A percentile compares a stretch with the other conserved stretches of the same genome.
These are phyloP conservation scores for Chlamydomonas incerta DNA, from an alignment of 139 green algal genomes.

Conservation along the genomic window DNA sequence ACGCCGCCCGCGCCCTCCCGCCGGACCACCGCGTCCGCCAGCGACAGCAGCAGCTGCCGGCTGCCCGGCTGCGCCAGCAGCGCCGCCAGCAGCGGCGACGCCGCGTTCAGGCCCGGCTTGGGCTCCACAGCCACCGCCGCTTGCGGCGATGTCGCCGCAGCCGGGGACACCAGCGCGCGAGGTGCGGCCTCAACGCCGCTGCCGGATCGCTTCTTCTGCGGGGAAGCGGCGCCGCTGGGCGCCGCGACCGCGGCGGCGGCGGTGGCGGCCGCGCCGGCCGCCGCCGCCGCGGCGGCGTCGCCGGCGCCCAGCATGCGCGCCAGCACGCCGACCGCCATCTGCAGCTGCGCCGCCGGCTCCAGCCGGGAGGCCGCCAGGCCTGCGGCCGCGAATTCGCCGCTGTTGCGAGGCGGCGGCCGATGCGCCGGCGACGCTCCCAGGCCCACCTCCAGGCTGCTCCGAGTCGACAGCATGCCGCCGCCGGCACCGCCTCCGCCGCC, in stretches of 20 bases:
- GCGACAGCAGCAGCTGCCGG: neutral
- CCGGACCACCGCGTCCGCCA: slow-evolving; percentile 17
- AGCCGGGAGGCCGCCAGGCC: neutral
- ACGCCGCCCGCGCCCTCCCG: neutral
- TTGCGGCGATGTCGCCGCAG: no score
- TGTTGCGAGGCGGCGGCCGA: no score
- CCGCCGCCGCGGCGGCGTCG: neutral
- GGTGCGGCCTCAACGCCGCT: no score
- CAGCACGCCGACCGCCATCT: neutral
- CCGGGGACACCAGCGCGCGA: no score
- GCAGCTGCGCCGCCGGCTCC: neutral
- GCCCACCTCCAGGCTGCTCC: no score
- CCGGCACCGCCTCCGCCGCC: neutral
- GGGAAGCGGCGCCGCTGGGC: no score
- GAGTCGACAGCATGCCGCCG: neutral
- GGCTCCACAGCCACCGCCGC: neutral
- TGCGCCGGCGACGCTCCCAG: no score
- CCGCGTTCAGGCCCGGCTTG: neutral
- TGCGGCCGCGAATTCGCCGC: no score
- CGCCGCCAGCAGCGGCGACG: neutral
- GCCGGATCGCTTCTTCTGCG: no score
- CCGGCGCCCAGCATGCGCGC: neutral
- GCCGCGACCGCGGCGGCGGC: neutral
- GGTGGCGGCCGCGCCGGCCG: neutral
- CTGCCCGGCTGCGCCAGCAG: neutral